Percentiles rank a stretch among this genome's conserved stretches.
phyloP scores from a whole-genome alignment of 768 basidiomycete species.

The Hericium coralloides region DNA sequence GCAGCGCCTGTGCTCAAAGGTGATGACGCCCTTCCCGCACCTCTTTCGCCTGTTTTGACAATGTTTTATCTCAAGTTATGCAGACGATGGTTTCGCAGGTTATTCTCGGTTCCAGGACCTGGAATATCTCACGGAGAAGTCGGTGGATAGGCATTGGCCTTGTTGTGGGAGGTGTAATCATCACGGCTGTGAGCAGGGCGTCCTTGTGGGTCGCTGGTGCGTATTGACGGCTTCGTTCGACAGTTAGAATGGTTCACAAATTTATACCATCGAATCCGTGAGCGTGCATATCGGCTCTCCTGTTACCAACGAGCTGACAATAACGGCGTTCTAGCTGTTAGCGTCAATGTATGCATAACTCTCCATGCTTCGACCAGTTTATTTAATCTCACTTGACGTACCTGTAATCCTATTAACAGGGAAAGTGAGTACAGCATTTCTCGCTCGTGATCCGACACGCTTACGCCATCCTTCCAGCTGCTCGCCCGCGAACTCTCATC shows the following conservation, averaged over 20 bases:
- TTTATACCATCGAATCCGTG: constrained; percentile 40
- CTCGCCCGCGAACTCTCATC: constrained; percentile 24
- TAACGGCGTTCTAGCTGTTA: background rate
- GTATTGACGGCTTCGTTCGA: background rate
- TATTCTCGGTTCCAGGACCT: constrained; percentile 52
- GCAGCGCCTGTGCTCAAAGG: constrained; percentile 57
- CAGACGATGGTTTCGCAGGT: constrained; percentile 59
- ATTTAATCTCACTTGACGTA: background rate
- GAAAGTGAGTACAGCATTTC: constrained; percentile 23
- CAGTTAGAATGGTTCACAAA: constrained; percentile 52
- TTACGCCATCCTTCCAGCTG: constrained; percentile 31
- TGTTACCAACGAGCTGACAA: background rate
- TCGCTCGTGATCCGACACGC: background rate
- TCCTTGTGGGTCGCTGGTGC: too few relatives aligned
- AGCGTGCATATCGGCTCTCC: constrained; percentile 15
- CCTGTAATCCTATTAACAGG: constrained; percentile 17
- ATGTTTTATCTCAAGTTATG: constrained; percentile 30
- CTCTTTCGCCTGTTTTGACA: background rate
- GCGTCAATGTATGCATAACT: background rate
- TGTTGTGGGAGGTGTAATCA: constrained; percentile 22
- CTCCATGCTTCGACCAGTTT: background rate
- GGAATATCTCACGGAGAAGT: constrained; percentile 46
- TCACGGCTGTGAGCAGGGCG: background rate
- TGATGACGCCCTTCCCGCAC: constrained; percentile 14
- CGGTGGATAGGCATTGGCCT: constrained; percentile 24